Evolutionary conservation across 202 grass and related monocot genomes (phyloP), one percentile per base, ranked within the genome.

Genomic region (Eragrostis tef): DNA sequence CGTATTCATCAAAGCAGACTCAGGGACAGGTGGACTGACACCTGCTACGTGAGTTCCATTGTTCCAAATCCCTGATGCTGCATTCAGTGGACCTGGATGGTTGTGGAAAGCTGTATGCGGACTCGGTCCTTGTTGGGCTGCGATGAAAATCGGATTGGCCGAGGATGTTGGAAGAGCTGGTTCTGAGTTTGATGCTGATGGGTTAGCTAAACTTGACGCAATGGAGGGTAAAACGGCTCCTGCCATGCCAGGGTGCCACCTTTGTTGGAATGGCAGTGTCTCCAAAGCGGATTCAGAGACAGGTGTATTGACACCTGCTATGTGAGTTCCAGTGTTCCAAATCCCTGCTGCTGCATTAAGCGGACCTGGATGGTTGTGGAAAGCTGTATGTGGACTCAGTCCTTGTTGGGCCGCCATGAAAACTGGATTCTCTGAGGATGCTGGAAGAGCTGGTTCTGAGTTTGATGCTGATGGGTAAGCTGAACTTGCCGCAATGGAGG

Each of bases 301-400:
- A 58, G 51, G 21, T 41, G 52, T 75, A 25, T 41, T 26, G 13
- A 51, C 45, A 10, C 42, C 31, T 54, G 43, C 59, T 34, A 34
- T 19, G 14, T 65, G 47, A 76, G 42, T 58, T 84, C 22, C 71
- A 10, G 15, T 6, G 5, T 29, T 15, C 67, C 14, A 22, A 70
- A 19, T 47, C 62, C 89, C 86, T 10, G 34, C 44, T 11, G 46
- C 67, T 46, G 45, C 61, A 17, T 87, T 62, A 31, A 0, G 15
- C 11, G 25, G n/a, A 34, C 45, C 61, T 63, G 68, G 46, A 36
- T 71, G 15, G 45, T 54, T 58, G 47, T 22, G 14, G 2, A 66
- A n/a, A 39, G 29, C 27, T 7, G 10, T 27, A 67, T 78, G 74
- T 7, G 2, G 63, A 26, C 50, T n/a, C 10, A 20, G 29, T 49